Evolutionary conservation across 352 stramenopile species (phyloP).

Genomic region (Globisporangium heterothallicum): DNA sequence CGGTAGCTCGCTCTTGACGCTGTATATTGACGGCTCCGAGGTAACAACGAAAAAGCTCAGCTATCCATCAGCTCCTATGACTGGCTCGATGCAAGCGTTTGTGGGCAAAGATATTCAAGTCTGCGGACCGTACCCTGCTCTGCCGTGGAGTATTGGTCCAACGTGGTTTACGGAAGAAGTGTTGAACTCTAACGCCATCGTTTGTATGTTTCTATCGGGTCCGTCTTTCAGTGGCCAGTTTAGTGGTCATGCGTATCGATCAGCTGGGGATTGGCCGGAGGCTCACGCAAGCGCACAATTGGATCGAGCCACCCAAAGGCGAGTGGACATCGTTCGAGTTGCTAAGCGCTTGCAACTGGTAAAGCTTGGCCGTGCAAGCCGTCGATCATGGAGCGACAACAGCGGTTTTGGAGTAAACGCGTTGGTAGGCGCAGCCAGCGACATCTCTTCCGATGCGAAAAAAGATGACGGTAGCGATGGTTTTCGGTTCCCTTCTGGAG

Average conservation of each 20-base stretch:
- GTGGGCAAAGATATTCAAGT: constrained; percentile 73
- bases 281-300: constrained; percentile 51
- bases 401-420: constrained; percentile 6
- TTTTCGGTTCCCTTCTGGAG: constrained; percentile 19
- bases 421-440: constrained; percentile 7
- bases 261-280: constrained; percentile 66
- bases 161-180: constrained; percentile 66
- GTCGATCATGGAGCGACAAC: constrained; percentile 36
- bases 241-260: constrained; percentile 59
- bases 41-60: constrained; percentile 68
- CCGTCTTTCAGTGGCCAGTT: constrained; percentile 56
- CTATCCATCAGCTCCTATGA: constrained; percentile 46
- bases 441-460: constrained; percentile 18
- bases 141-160: constrained; percentile 59
- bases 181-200: constrained; percentile 33
- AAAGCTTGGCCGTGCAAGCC: constrained; percentile 39
- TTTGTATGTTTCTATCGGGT: constrained; percentile 62
- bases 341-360: constrained; percentile 41
- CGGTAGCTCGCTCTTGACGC: constrained; percentile 60
- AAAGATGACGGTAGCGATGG: constrained; percentile 40
- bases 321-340: constrained; percentile 45
- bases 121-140: constrained; percentile 51
- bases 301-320: constrained; percentile 45
- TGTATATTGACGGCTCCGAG: constrained; percentile 73
- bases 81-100: constrained; percentile 52